Percentiles rank a stretch among this genome's conserved stretches.
Evolutionary conservation across 1,284 basidiomycete genomes (phyloP).

Genomic region (Moesziomyces antarcticus): DNA sequence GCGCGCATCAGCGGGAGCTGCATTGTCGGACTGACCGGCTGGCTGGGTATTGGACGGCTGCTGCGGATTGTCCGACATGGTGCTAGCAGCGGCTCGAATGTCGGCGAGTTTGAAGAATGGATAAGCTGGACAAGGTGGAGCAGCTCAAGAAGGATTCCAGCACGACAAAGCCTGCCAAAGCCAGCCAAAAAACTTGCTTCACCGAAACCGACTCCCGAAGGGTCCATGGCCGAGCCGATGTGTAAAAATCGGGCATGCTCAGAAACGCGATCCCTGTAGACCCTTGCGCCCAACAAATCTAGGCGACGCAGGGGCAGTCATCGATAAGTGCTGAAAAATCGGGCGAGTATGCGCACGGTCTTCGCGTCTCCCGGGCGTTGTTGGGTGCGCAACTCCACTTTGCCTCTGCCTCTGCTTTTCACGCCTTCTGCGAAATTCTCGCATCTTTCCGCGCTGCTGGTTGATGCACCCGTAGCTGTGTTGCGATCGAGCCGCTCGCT

Average conservation of each 20-base stretch:
- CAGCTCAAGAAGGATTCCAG: too few relatives aligned
- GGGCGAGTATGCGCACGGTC: constrained; percentile 14
- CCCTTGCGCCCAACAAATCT: too few relatives aligned
- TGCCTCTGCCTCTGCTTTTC: constrained; percentile 14
- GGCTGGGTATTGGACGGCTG: constrained; percentile 25
- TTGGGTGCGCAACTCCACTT: constrained; percentile 25
- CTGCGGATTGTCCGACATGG: constrained; percentile 28
- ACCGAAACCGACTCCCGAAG: too few relatives aligned
- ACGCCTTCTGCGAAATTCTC: constrained; percentile 11
- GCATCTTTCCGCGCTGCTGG: constrained; percentile 26
- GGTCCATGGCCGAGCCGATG: too few relatives aligned
- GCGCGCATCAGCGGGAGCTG: background rate
- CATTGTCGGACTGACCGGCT: constrained; percentile 11
- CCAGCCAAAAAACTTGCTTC: too few relatives aligned
- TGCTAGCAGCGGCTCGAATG: background rate
- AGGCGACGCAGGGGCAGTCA: too few relatives aligned
- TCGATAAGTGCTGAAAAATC: background rate
- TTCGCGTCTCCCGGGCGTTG: background rate
- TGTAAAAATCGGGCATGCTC: too few relatives aligned
- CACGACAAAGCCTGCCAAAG: too few relatives aligned
- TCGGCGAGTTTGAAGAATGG: too few relatives aligned
- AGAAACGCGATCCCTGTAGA: too few relatives aligned
- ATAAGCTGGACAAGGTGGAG: too few relatives aligned
- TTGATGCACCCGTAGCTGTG: background rate
- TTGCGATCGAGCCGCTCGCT: constrained; percentile 8